Evolutionary conservation across 345 rosid species (phyloP), one percentile per base, ranked within the genome.

Genomic region (Hevea brasiliensis): DNA sequence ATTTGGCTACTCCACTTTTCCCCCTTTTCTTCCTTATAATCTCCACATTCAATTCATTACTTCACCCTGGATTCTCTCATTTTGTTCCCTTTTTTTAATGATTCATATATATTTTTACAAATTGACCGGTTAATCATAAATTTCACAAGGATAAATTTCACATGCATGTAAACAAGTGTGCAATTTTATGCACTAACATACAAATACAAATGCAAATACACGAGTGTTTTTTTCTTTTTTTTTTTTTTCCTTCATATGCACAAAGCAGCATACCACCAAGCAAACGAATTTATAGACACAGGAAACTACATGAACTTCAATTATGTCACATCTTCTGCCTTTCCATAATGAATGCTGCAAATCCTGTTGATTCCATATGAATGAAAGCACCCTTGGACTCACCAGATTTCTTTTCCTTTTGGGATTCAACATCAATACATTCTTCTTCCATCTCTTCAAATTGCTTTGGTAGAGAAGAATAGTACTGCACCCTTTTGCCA

Each of bases 401-500:
- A 2, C 15, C 53, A 65, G 15, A 23, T 27, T 4, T 13, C n/a
- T 26, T 29, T 26, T 27, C 63, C n/a, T 47, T 65, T 14, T 65
- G 69, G 6, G 69, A 24, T 65, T 65, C 58, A 61, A 58, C 59
- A 50, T 59, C 67, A 42, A 8, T 42, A 17, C 9, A 56, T 2
- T 27, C 23, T 6, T 50, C 71, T 53, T 56, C 62, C 12, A 65
- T 54, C 20, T 69, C 72, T 37, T 26, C 72, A 23, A 70, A 29
- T 32, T 32, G 63, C 67, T 55, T 63, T 40, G 71, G 60, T 37
- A 20, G n/a, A 12, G 72, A 59, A n/a, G 57, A 21, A 18, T 54
- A n/a, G n/a, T n/a, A 67, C 12, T 23, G 18, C 17, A 74, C 68
- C 3, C 65, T 81, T 15, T 74, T 81, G 8, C 83, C 78, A 26